A percentile compares a stretch with the other conserved stretches of the same genome.
These are phyloP conservation scores for Aspergillus sclerotioniger DNA, from an alignment of 495 filamentous ascomycete genomes.

Conservation along the genomic window DNA sequence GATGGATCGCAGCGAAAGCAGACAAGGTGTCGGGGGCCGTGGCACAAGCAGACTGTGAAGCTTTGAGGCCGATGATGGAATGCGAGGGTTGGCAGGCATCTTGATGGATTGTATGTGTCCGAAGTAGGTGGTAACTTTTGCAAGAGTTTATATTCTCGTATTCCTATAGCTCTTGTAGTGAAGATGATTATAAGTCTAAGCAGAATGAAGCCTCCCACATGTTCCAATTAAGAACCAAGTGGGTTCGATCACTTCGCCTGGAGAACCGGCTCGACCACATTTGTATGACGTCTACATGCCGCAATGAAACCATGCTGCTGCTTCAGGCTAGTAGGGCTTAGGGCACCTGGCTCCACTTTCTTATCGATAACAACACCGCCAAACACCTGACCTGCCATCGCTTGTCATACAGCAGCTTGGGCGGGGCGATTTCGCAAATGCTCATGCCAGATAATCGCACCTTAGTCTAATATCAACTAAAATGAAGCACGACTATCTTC, in stretches of 20 bases:
- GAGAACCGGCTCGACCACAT: too few species aligned
- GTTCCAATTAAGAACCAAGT: too few species aligned
- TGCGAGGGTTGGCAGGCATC: slow-evolving; percentile 18
- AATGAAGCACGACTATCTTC: slow-evolving; percentile 57
- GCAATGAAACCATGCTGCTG: slow-evolving; percentile 22
- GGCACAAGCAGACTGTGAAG: slow-evolving; percentile 10
- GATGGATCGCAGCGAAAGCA: slow-evolving; percentile 13
- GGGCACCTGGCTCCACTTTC: slow-evolving; percentile 7
- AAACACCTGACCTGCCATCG: neutral
- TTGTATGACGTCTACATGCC: slow-evolving; percentile 19
- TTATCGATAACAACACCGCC: slow-evolving; percentile 26
- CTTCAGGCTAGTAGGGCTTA: slow-evolving; percentile 19
- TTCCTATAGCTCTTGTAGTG: too few species aligned
- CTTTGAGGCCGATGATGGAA: slow-evolving; percentile 7
- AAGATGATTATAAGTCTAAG: too few species aligned
- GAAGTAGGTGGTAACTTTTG: neutral
- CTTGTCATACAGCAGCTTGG: neutral
- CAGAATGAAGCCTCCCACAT: too few species aligned
- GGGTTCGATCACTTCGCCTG: too few species aligned
- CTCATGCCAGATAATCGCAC: neutral
- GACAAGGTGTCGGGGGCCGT: slow-evolving; percentile 11
- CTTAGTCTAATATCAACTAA: neutral
- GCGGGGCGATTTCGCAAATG: neutral
- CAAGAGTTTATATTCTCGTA: too few species aligned
- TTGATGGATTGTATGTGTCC: neutral